A percentile compares a stretch with the other conserved stretches of the same genome.
Evolutionary conservation across 352 stramenopile species (phyloP).

Genomic region (Pythium rhizo-oryzae): DNA sequence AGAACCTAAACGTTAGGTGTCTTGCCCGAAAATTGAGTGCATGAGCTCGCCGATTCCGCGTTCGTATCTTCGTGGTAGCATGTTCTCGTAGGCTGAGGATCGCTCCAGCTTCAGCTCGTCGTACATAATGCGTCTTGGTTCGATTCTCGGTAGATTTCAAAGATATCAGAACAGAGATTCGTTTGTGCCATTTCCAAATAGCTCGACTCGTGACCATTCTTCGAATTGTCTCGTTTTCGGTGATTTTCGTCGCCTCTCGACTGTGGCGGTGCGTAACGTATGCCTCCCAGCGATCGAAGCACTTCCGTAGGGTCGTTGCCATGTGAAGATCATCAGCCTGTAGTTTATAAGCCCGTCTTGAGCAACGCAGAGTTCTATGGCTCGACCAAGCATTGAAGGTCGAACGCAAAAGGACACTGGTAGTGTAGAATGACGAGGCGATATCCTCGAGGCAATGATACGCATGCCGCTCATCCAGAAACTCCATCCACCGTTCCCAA

Average conservation of each 20-base stretch:
- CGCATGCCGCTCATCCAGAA: not conserved
- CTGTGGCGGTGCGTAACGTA: not conserved
- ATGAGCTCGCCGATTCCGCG: not conserved
- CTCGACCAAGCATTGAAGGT: not conserved
- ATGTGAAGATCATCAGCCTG: not conserved
- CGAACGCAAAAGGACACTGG: not conserved
- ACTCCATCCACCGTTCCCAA: slow-evolving; percentile 10
- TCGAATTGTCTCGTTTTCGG: not conserved
- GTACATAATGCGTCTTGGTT: not conserved
- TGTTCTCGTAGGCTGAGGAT: not conserved
- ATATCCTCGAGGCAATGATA: not conserved
- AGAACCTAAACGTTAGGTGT: not conserved
- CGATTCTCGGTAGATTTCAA: not conserved
- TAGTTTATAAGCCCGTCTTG: not conserved
- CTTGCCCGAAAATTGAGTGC: not conserved
- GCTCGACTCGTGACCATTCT: not conserved
- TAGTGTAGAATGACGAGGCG: slow-evolving; percentile 6
- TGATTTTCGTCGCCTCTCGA: not conserved
- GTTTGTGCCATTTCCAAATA: not conserved
- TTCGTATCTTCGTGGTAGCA: not conserved
- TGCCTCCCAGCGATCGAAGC: not conserved
- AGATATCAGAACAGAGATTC: not conserved
- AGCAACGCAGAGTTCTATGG: not conserved
- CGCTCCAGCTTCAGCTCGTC: not conserved
- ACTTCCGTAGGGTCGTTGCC: not conserved